A percentile compares a stretch with the other conserved stretches of the same genome.
phyloP scores from a whole-genome alignment of 2,329 filamentous ascomycete species.

The Stagonosporopsis cucurbitacearum region DNA sequence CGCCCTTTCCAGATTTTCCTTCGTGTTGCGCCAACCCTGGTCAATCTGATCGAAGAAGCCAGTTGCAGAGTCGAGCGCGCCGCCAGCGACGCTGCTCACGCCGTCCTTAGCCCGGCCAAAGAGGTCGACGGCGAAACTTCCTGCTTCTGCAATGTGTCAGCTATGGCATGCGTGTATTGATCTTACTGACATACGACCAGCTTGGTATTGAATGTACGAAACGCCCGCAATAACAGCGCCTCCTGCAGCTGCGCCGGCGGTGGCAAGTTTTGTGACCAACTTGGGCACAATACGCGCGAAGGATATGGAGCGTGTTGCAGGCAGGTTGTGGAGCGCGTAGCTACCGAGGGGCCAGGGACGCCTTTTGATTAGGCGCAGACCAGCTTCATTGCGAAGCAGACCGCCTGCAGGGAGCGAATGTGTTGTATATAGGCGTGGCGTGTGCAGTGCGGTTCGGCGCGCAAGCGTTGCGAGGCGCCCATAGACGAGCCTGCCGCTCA shows the following conservation, averaged over 20 bases:
- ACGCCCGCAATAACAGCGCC: slow-evolving; percentile 84
- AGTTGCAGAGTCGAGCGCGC: slow-evolving; percentile 73
- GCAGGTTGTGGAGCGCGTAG: slow-evolving; percentile 83
- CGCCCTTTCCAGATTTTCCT: slow-evolving; percentile 75
- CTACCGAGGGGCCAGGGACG: slow-evolving; percentile 77
- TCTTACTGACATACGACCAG: slow-evolving; percentile 69
- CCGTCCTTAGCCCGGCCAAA: slow-evolving; percentile 75
- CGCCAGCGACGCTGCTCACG: slow-evolving; percentile 71
- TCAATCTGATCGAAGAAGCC: slow-evolving; percentile 80
- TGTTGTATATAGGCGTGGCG: slow-evolving; percentile 57
- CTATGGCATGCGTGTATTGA: neutral
- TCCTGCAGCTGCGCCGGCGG: slow-evolving; percentile 89
- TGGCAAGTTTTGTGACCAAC: slow-evolving; percentile 85
- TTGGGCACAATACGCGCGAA: slow-evolving; percentile 78
- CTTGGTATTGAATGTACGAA: slow-evolving; percentile 96
- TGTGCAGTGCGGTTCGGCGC: slow-evolving; percentile 68
- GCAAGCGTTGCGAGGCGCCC: slow-evolving; percentile 72
- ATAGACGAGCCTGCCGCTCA: slow-evolving; percentile 78
- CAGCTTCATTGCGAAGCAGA: slow-evolving; percentile 46
- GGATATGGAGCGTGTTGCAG: slow-evolving; percentile 68
- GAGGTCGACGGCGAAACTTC: slow-evolving; percentile 77
- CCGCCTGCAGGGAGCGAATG: slow-evolving; percentile 46
- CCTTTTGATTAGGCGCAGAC: slow-evolving; percentile 50
- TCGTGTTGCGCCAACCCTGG: slow-evolving; percentile 82
- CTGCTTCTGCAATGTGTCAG: slow-evolving; percentile 67